These are phyloP conservation scores for Curvularia lunata DNA, from an alignment of 2,329 filamentous ascomycete genomes.

Conservation along the genomic window DNA sequence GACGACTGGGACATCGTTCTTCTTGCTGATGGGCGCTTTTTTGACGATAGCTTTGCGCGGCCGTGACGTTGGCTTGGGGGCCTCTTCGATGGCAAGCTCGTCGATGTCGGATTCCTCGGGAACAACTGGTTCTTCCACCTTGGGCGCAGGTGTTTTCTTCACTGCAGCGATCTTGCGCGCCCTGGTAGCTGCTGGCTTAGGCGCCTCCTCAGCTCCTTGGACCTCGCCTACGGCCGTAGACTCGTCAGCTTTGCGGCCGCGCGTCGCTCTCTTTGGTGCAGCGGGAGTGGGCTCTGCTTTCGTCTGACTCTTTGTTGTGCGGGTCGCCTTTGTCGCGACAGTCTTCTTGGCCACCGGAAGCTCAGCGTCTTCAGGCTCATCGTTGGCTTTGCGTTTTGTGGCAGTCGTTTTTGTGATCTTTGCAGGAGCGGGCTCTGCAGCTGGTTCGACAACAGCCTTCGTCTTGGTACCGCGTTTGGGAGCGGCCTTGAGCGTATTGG, in stretches of 20 bases:
- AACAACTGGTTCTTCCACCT: constrained; percentile 14
- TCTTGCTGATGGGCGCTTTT: constrained; percentile 24
- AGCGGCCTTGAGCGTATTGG: constrained; percentile 40
- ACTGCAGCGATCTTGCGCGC: constrained; percentile 27
- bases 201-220: constrained; percentile 19
- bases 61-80: constrained; percentile 24
- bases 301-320: constrained; percentile 29
- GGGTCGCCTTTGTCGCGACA: constrained; percentile 29
- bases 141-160: constrained; percentile 25
- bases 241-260: constrained; percentile 30
- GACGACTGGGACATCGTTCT: constrained; percentile 11
- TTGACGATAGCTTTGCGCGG: constrained; percentile 29
- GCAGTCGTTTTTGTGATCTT: constrained; percentile 32
- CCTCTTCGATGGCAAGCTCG: constrained; percentile 19
- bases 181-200: constrained; percentile 26
- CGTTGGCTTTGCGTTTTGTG: constrained; percentile 29
- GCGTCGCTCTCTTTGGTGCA: constrained; percentile 34
- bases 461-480: constrained; percentile 42
- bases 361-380: constrained; percentile 27
- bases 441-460: constrained; percentile 33
- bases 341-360: constrained; percentile 27
- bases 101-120: constrained; percentile 16
- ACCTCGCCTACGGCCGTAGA: constrained; percentile 20
- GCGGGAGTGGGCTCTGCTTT: constrained; percentile 24
- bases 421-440: constrained; percentile 19